Conservation (phyloP, 768 basidiomycete species). For the Podaxis carcinomalis region DNA sequence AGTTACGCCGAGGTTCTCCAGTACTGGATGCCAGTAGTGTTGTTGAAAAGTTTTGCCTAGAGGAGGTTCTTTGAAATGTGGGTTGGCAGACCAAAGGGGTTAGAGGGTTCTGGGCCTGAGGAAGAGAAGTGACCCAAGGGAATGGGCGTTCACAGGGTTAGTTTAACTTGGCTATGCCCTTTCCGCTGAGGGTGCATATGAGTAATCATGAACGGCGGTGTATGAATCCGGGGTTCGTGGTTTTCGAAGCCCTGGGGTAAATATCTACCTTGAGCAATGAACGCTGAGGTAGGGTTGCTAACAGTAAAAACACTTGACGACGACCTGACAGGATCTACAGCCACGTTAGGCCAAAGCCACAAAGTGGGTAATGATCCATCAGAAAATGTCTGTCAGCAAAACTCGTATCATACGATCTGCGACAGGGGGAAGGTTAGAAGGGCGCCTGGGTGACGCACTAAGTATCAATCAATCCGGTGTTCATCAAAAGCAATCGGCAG, state of each 20-base stretch:
- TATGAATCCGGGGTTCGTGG: neutral
- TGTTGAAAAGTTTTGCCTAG: neutral
- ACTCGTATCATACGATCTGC: neutral
- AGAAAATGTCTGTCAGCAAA: neutral
- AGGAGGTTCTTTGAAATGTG: neutral
- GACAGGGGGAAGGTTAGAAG: neutral
- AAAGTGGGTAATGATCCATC: neutral
- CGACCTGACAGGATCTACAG: neutral
- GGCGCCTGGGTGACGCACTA: neutral
- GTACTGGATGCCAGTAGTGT: neutral
- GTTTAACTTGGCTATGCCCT: neutral
- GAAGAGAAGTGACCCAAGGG: neutral
- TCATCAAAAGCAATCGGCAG: neutral
- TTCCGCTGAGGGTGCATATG: neutral
- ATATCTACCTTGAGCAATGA: neutral
- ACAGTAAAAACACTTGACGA: neutral
- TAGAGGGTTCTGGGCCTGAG: neutral
- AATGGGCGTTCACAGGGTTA: neutral
- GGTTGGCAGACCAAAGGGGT: neutral
- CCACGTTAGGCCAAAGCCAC: neutral
- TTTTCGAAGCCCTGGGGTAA: neutral
- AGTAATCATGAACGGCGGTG: neutral
- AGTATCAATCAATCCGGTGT: neutral
- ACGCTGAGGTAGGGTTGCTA: neutral
- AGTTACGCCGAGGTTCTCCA: neutral